Conservation (phyloP, 495 filamentous ascomycete genomes). For the Aspergillus indologenus region DNA sequence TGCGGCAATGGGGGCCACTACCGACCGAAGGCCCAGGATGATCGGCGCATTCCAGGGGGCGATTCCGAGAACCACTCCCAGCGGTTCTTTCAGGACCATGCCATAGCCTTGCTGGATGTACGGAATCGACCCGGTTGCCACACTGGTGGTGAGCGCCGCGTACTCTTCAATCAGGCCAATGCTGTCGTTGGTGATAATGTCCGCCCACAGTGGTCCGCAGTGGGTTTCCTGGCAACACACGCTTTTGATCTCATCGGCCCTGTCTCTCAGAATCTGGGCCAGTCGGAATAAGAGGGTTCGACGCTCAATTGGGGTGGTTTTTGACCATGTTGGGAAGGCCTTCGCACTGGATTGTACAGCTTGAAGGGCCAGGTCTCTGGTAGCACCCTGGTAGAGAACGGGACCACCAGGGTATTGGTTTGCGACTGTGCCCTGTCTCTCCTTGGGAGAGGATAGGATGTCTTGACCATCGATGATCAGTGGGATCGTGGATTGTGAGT, state of each 20-base stretch:
- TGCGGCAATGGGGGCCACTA: conserved; percentile 67
- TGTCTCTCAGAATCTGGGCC: conserved; percentile 24
- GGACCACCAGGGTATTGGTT: neutral
- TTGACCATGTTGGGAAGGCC: conserved; percentile 63
- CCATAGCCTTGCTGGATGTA: conserved; percentile 7
- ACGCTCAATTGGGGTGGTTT: conserved; percentile 50
- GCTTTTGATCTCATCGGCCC: conserved; percentile 2
- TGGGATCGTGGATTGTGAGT: neutral
- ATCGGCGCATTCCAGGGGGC: conserved; percentile 70
- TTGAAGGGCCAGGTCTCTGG: conserved; percentile 49
- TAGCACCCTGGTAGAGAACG: conserved; percentile 30
- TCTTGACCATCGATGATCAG: neutral
- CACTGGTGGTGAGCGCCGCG: conserved; percentile 10
- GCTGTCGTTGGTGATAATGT: conserved; percentile 4
- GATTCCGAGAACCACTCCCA: conserved; percentile 70
- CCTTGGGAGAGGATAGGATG: neutral
- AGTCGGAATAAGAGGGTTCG: conserved; percentile 64
- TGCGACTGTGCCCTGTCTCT: neutral
- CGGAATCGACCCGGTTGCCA: conserved; percentile 11
- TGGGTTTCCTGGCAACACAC: conserved; percentile 12
- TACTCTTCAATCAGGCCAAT: conserved; percentile 17
- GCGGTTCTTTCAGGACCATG: conserved; percentile 61
- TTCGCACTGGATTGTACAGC: conserved; percentile 57
- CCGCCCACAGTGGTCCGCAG: conserved; percentile 7
- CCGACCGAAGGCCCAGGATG: conserved; percentile 53